Conservation (phyloP, 2,329 filamentous ascomycete species). For the Trichoderma afroharzianum region DNA sequence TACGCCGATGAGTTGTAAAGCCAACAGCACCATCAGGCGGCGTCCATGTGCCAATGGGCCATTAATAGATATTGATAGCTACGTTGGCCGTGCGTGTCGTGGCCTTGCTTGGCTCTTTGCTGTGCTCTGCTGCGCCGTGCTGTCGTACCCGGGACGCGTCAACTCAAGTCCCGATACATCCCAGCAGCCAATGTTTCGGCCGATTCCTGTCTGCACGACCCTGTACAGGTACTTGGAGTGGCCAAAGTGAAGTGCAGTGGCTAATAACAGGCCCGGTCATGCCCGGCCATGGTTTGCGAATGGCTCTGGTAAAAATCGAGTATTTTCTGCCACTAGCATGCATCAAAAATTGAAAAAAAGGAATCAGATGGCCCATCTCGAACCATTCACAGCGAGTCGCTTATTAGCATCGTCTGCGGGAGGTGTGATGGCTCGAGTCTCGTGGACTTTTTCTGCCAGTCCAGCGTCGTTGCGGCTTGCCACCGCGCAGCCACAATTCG, state of each 20-base stretch:
- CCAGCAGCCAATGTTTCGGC: background rate
- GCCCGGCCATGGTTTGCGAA: background rate
- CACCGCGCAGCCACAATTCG: constrained; percentile 17
- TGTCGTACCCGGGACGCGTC: background rate
- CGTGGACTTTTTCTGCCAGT: constrained; percentile 5
- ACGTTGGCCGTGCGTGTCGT: background rate
- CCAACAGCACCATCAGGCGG: background rate
- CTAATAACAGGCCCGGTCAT: constrained; percentile 4
- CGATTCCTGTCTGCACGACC: background rate
- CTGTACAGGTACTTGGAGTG: background rate
- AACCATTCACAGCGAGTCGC: constrained; percentile 14
- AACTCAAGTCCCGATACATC: background rate
- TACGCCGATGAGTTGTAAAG: background rate
- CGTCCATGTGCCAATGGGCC: background rate
- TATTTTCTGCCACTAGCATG: constrained; percentile 13
- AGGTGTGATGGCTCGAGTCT: constrained; percentile 10
- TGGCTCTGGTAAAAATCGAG: background rate
- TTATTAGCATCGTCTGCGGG: background rate
- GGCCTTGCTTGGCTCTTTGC: background rate
- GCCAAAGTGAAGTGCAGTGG: background rate
- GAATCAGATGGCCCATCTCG: constrained; percentile 9
- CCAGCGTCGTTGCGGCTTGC: constrained; percentile 1
- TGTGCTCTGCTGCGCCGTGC: background rate
- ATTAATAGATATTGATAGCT: background rate
- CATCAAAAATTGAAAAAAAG: background rate